Evolutionary conservation across 2,329 filamentous ascomycete genomes (phyloP).

Genomic region (Penicillium sp.): DNA sequence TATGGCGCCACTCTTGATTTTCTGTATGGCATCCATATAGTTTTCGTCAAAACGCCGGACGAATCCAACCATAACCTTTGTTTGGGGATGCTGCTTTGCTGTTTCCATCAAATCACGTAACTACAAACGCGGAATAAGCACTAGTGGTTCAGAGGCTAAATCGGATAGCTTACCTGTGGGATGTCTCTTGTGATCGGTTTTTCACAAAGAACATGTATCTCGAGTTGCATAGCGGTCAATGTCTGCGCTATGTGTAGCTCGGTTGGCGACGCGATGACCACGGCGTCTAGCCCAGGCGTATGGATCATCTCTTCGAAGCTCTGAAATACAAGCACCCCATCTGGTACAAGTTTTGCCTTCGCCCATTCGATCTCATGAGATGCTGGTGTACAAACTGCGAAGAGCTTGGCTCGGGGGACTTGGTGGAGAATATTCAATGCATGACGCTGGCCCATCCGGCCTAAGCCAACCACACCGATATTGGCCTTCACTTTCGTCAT

Average conservation of each 20-base stretch:
- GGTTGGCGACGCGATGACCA: constrained; percentile 53
- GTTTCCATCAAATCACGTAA: background rate
- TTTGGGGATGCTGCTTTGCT: constrained; percentile 33
- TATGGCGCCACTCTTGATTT: constrained; percentile 52
- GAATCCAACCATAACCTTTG: constrained; percentile 62
- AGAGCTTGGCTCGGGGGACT: constrained; percentile 47
- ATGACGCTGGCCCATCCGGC: constrained; percentile 39
- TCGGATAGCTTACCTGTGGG: background rate
- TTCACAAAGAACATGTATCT: constrained; percentile 55
- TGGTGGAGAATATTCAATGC: constrained; percentile 45
- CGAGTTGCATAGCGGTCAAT: constrained; percentile 53
- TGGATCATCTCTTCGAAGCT: constrained; percentile 54
- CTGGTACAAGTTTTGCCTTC: constrained; percentile 33
- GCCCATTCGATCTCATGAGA: constrained; percentile 48
- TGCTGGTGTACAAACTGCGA: constrained; percentile 47
- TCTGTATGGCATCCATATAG: constrained; percentile 57
- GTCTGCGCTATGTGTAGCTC: constrained; percentile 55
- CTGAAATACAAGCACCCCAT: constrained; percentile 48
- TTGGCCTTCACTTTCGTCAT: background rate
- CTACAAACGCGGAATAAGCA: background rate
- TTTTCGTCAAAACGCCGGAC: constrained; percentile 62
- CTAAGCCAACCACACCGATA: constrained; percentile 13
- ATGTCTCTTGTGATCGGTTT: constrained; percentile 29
- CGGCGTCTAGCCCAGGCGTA: constrained; percentile 49
- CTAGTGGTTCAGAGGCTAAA: too few relatives aligned